phyloP scores from a whole-genome alignment of 2,329 filamentous ascomycete genomes.

The Penicillium brasilianum region DNA sequence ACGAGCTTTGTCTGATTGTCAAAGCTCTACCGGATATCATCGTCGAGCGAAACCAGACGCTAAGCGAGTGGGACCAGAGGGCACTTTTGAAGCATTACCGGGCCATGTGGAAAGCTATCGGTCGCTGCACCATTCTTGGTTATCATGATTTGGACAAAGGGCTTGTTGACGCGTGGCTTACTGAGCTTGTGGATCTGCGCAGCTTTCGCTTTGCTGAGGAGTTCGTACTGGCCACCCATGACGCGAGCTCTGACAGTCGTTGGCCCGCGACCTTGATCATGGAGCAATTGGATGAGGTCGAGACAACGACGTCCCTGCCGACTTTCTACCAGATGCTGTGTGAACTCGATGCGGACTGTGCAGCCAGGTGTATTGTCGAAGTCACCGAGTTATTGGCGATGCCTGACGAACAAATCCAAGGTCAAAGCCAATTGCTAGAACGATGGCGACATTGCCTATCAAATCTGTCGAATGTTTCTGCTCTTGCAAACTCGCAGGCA shows the following conservation, averaged over 20 bases:
- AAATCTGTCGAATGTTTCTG: constrained; percentile 24
- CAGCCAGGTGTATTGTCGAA: constrained; percentile 36
- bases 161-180: constrained; percentile 40
- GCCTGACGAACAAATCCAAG: constrained; percentile 23
- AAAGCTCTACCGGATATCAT: constrained; percentile 32
- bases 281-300: constrained; percentile 28
- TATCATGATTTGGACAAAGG: constrained; percentile 40
- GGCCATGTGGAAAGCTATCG: constrained; percentile 46
- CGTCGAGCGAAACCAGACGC: constrained; percentile 20
- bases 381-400: constrained; percentile 40
- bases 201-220: constrained; percentile 34
- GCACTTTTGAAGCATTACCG: constrained; percentile 33
- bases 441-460: constrained; percentile 39
- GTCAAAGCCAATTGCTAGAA: constrained; percentile 30
- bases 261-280: constrained; percentile 38
- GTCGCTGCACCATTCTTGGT: constrained; percentile 41
- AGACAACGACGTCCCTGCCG: constrained; percentile 13
- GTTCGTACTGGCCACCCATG: constrained; percentile 39
- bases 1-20: constrained; percentile 42
- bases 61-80: constrained; percentile 22
- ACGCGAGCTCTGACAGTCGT: constrained; percentile 12
- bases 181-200: constrained; percentile 30
- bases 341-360: constrained; percentile 31
- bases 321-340: constrained; percentile 30
- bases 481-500: constrained; percentile 30